Base-by-base conservation (phyloP, 805 yeast species). In the Vanderwaltozyma tropicalis region DNA sequence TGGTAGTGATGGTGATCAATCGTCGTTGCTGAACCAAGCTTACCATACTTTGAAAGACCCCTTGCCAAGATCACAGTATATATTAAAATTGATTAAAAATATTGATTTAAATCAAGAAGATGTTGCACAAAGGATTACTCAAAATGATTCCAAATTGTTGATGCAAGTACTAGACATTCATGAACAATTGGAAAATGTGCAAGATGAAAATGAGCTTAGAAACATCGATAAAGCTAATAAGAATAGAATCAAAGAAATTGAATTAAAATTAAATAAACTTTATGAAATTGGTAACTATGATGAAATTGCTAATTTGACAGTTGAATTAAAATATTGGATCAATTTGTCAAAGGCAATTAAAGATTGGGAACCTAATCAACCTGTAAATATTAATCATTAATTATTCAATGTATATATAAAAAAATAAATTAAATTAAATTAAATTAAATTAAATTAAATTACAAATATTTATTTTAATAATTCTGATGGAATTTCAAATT, bases 141-240 rank as follows among this genome's bases (percentile, higher is more conserved):
- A 62, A 34, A 62, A 59, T 34, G 74, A 76, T 42, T 75, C 78
- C 40, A 70, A 64, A 13, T 62, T 84, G 52, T 62, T 89, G 29
- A 73, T 85, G 79, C 74, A 75, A 31, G 81, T 89, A 17, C 65
- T 89, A 61, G 94, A 86, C 46, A 76, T 85, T 4, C 92, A 88
- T 55, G 98, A 89, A 58, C 72, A 74, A 30, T 63, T 88, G 40
- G 94, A 84, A 43, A 75, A 75, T 45, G 78, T 85, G 5, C 62
- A 65, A 1, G 62, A 60, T 37, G 80, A 74, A 35, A 61, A 67
- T 2, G 95, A 84, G 34, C 64, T 84, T 24, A 69, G 60, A 1
- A 57, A 48, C 0, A 52, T 86, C 29, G 66, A 69, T 22, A 50
- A 44, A 9, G 80, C 75, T 40, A 87, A 86, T 48, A 69, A 76